Conservation (phyloP, 129 eudicot species). For the Silybum marianum region DNA sequence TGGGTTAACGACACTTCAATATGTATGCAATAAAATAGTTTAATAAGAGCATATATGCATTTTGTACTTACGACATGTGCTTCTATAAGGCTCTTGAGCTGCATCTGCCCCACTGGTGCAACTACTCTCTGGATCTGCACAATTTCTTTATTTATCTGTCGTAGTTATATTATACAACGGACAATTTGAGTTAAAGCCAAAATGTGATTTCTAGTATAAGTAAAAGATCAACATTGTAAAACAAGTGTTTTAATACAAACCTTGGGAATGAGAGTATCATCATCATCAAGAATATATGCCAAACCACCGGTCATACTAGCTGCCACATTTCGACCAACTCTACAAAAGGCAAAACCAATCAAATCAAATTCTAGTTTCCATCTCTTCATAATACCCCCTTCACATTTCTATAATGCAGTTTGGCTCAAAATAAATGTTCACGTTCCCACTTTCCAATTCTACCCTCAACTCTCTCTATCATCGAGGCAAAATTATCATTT, state of each 20-base stretch:
- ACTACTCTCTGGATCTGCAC: conserved; percentile 99
- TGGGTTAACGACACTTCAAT: not conserved
- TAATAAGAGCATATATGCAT: not conserved
- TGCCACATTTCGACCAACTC: conserved; percentile 97
- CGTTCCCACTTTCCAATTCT: no score
- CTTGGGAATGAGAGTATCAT: no score
- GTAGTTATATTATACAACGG: no score
- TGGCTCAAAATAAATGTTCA: no score
- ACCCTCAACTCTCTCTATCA: no score
- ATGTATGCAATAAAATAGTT: no score
- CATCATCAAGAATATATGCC: no score
- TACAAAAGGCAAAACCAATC: conserved; percentile 26
- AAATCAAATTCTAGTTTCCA: not conserved
- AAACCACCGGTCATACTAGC: conserved; percentile 99
- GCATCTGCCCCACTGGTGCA: conserved; percentile 99
- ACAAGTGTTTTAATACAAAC: no score
- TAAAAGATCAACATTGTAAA: no score
- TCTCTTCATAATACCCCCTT: not conserved
- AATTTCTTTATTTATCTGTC: conserved; percentile 94
- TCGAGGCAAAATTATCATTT: no score
- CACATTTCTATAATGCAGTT: not conserved
- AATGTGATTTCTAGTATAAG: conserved; percentile 3
- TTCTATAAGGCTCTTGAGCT: conserved; percentile 92
- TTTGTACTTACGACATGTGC: conserved; percentile 87
- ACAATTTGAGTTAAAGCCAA: not conserved